Percentiles rank a stretch among this genome's conserved stretches.
phyloP scores from a whole-genome alignment of 208 protist genomes.

The Acanthamoeba castellanii region DNA sequence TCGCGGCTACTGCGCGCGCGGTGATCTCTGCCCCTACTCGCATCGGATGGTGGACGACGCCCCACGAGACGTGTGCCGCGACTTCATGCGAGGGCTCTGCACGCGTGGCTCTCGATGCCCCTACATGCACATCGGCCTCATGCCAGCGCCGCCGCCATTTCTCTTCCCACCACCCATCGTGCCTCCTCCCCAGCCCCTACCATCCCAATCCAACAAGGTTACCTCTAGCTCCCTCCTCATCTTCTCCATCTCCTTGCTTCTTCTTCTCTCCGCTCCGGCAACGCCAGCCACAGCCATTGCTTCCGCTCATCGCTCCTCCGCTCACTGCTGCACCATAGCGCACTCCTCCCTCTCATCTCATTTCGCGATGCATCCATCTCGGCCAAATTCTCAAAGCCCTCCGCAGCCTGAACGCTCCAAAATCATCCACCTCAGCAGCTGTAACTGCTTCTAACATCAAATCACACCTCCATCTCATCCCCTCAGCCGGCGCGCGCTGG shows the following conservation, averaged over 20 bases:
- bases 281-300: not conserved
- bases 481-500: slow-evolving; percentile 41
- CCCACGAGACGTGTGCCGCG: slow-evolving; percentile 25
- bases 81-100: slow-evolving; percentile 55
- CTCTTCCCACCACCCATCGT: slow-evolving; percentile 36
- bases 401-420: not conserved
- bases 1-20: slow-evolving; percentile 34
- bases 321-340: not conserved
- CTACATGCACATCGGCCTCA: slow-evolving; percentile 27
- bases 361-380: not conserved
- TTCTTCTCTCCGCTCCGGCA: not conserved
- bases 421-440: not conserved
- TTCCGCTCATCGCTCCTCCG: not conserved
- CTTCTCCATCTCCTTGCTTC: slow-evolving; percentile 17
- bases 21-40: slow-evolving; percentile 40
- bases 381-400: not conserved
- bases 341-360: not conserved
- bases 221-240: not conserved
- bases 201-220: slow-evolving; percentile 55
- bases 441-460: not conserved
- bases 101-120: slow-evolving; percentile 24
- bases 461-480: slow-evolving; percentile 20
- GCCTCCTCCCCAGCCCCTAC: slow-evolving; percentile 30
- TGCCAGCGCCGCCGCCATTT: slow-evolving; percentile 20
- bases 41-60: not conserved